phyloP scores from a whole-genome alignment of 768 basidiomycete genomes.

The Pleurotus giganteus region DNA sequence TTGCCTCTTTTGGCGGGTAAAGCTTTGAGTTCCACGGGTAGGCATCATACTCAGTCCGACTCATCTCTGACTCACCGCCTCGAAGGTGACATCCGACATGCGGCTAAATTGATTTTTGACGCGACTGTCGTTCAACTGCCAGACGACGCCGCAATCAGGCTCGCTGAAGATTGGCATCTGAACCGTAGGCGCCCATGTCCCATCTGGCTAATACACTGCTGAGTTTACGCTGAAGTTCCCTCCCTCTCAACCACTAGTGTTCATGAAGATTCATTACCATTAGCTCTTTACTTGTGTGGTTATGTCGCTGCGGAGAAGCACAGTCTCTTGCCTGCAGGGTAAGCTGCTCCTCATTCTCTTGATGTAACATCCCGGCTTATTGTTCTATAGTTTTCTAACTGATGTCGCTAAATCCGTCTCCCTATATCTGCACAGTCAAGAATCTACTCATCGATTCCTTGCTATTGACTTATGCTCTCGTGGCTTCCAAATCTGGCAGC shows the following conservation, averaged over 20 bases:
- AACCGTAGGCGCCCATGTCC: conserved; percentile 45
- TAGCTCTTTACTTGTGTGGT: conserved; percentile 80
- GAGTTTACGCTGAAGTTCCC: too few species aligned
- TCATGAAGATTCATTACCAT: conserved; percentile 64
- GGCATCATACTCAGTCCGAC: not conserved
- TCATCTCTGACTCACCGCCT: conserved; percentile 6
- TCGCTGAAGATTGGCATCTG: conserved; percentile 66
- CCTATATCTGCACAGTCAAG: conserved; percentile 73
- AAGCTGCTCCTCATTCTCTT: conserved; percentile 13
- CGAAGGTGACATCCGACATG: conserved; percentile 71
- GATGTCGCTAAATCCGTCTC: conserved; percentile 84
- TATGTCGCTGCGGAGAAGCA: conserved; percentile 81
- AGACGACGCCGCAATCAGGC: conserved; percentile 58
- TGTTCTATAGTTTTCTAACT: conserved; percentile 58
- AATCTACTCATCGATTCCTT: conserved; percentile 61
- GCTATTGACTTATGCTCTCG: conserved; percentile 89
- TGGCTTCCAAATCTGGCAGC: conserved; percentile 93
- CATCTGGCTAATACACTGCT: too few species aligned
- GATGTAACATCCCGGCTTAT: not conserved
- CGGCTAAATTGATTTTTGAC: conserved; percentile 78
- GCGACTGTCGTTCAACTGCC: conserved; percentile 64
- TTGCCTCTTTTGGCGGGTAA: conserved; percentile 68
- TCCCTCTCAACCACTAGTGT: too few species aligned
- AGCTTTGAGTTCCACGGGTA: conserved; percentile 79
- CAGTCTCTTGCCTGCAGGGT: conserved; percentile 73